Conservation (phyloP, 2,329 filamentous ascomycete genomes). For the Salinomyces thailandicus region DNA sequence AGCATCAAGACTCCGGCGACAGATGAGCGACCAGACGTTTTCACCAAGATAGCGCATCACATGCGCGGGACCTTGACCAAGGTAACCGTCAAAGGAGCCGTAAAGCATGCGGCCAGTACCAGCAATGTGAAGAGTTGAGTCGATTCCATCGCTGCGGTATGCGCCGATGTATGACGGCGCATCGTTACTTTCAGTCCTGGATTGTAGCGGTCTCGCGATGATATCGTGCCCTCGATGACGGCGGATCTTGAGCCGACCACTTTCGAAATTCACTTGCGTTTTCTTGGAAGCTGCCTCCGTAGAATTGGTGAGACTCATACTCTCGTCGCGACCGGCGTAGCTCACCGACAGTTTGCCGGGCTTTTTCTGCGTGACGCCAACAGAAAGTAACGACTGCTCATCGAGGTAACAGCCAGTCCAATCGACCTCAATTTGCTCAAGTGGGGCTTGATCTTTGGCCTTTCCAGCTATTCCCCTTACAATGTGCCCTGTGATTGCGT, state of each 20-base stretch:
- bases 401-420: background rate
- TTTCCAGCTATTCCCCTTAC: background rate
- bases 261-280: background rate
- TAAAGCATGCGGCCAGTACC: conserved; percentile 32
- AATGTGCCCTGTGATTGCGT: background rate
- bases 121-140: conserved; percentile 29
- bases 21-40: conserved; percentile 31
- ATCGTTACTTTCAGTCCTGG: conserved; percentile 1
- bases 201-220: background rate
- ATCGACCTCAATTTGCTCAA: background rate
- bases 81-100: conserved; percentile 33
- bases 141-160: conserved; percentile 29
- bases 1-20: conserved; percentile 33
- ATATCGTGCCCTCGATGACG: background rate
- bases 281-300: background rate
- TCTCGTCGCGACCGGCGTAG: conserved; percentile 20
- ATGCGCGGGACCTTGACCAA: conserved; percentile 30
- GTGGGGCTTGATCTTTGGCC: background rate
- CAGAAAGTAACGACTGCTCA: background rate
- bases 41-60: conserved; percentile 30
- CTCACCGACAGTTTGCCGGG: conserved; percentile 22
- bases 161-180: conserved; percentile 17
- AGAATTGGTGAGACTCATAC: conserved; percentile 14
- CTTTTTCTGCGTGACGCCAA: conserved; percentile 1
- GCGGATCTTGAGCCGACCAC: background rate